Evolutionary conservation across 169 alveolate species (phyloP).

Genomic region (Eimeria falciformis): DNA sequence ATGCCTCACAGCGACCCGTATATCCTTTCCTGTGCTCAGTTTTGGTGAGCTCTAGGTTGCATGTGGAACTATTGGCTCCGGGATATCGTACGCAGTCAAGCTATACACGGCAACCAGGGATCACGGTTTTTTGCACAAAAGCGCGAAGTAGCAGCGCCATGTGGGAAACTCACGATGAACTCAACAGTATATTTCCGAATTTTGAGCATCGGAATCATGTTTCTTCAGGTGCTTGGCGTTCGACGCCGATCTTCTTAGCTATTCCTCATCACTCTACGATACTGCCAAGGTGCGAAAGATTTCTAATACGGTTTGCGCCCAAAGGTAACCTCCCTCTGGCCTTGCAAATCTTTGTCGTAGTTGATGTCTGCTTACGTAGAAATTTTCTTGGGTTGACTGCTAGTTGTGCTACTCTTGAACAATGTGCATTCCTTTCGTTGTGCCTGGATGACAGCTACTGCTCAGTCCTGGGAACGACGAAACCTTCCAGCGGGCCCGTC

Average conservation of each 20-base stretch:
- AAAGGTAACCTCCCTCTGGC: too few species aligned
- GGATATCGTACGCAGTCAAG: too few species aligned
- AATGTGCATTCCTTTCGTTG: background rate
- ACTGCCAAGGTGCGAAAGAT: constrained; percentile 16
- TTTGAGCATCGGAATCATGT: too few species aligned
- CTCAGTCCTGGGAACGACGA: constrained; percentile 42
- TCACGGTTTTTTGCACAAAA: too few species aligned
- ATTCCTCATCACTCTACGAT: constrained; percentile 34
- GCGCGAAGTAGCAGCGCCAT: too few species aligned
- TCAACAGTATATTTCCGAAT: too few species aligned
- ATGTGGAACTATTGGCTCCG: too few species aligned
- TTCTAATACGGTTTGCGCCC: too few species aligned
- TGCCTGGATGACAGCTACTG: background rate
- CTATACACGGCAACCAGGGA: too few species aligned
- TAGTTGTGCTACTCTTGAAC: background rate
- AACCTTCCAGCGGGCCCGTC: constrained; percentile 60
- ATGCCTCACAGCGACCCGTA: constrained; percentile 60
- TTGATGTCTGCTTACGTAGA: background rate
- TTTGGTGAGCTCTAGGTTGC: constrained; percentile 28
- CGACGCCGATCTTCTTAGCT: constrained; percentile 35
- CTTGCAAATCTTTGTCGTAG: too few species aligned
- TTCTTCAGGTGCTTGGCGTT: constrained; percentile 56
- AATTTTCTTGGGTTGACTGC: background rate
- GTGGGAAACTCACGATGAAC: too few species aligned
- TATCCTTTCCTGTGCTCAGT: constrained; percentile 58